Evolutionary conservation across 139 green algal genomes (phyloP), one percentile per base, ranked within the genome.

Genomic region (Chlorella sp.): DNA sequence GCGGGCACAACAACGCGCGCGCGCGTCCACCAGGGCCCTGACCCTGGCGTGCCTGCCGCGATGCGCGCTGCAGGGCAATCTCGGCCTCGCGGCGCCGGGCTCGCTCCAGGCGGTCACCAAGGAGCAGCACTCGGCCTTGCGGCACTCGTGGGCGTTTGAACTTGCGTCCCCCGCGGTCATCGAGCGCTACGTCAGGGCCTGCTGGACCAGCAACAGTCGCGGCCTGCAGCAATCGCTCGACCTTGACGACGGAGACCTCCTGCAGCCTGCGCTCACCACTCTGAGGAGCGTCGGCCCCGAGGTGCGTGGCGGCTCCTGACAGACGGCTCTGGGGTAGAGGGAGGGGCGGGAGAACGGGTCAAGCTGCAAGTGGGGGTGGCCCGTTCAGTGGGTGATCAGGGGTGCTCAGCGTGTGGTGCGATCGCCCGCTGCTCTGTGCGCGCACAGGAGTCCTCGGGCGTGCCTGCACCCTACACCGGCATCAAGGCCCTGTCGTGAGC

Each of bases 401-500:
- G 26, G 23, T 29, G 27, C 55, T 63, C 23, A 63, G 17, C 17
- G 3, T n/a, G 4, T 63, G 3, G 4, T 63, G 55, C 23, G 23
- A n/a, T 29, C 6, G 55, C 27, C 4, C 3, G 17, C 26, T 63
- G 55, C 14, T 63, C 22, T 30, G 22, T 64, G 55, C 24, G 30
- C 22, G 27, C 22, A 14, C 63, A 69, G 63, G 63, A 50, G 24
- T 31, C 5, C 5, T 51, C 32, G 2, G 63, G 63, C 31, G 5
- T 69, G 6, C 63, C 63, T 51, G 63, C 63, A 22, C 63, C 63
- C 2, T 69, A 69, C 63, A 51, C 63, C 27, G 63, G 63, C 29
- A 50, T 69, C 32, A 49, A 69, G 63, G 63, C 63, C 27, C 49
- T 69, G 14, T 69, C 63, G 32, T 69, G 63, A 69, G 63, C 63